Evolutionary conservation across 2,329 filamentous ascomycete genomes (phyloP).

Genomic region (Leptographium flavum): DNA sequence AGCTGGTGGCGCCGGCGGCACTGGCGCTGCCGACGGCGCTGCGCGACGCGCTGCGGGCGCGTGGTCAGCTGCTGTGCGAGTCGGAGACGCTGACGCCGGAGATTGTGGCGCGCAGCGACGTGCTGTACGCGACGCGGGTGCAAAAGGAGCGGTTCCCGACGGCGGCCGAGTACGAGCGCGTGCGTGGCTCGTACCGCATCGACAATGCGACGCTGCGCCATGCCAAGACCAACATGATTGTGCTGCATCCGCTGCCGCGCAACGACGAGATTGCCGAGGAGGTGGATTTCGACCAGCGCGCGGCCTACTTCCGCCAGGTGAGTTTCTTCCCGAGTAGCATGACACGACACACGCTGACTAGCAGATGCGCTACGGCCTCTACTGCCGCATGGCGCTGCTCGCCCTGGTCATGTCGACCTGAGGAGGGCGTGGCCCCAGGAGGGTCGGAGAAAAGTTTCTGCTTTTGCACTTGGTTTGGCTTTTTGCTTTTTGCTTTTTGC

Average conservation of each 20-base stretch:
- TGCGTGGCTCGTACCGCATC: slow-evolving; percentile 81
- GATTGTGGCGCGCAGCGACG: slow-evolving; percentile 74
- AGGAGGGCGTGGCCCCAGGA: too few relatives aligned
- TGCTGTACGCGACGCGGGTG: slow-evolving; percentile 92
- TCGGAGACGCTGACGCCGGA: slow-evolving; percentile 70
- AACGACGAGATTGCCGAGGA: slow-evolving; percentile 91
- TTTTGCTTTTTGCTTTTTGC: slow-evolving; percentile 1
- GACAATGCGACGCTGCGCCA: slow-evolving; percentile 82
- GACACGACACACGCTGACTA: slow-evolving; percentile 27
- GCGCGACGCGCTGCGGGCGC: slow-evolving; percentile 52
- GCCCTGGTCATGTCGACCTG: slow-evolving; percentile 67
- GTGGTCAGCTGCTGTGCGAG: slow-evolving; percentile 65
- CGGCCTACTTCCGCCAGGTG: slow-evolving; percentile 98
- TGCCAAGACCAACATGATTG: slow-evolving; percentile 84
- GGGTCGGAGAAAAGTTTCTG: slow-evolving; percentile 5
- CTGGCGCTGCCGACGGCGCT: slow-evolving; percentile 61
- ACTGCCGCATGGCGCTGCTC: slow-evolving; percentile 93
- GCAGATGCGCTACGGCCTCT: slow-evolving; percentile 94
- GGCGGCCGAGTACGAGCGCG: slow-evolving; percentile 62
- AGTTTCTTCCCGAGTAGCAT: slow-evolving; percentile 26
- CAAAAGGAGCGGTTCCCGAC: slow-evolving; percentile 93
- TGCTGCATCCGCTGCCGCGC: slow-evolving; percentile 88
- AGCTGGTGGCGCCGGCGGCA: slow-evolving; percentile 73
- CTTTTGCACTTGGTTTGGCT: not conserved
- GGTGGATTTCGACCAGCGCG: slow-evolving; percentile 92